Evolutionary conservation across 176 grass and related monocot genomes (phyloP), one percentile per base, ranked within the genome.

Genomic region (Saccharum spontaneum): DNA sequence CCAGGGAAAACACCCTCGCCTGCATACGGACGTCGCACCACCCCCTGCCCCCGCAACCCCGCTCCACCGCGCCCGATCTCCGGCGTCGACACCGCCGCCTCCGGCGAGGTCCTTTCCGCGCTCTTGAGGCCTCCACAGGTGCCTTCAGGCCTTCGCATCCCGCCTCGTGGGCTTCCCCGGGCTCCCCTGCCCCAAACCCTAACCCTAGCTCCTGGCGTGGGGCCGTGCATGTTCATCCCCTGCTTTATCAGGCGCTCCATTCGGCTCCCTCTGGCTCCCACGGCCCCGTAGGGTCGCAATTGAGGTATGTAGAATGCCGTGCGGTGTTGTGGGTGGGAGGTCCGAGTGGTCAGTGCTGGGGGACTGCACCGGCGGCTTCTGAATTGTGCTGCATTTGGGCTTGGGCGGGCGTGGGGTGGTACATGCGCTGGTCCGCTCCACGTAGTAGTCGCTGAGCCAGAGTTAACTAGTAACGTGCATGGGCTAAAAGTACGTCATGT

Each of bases 201-300:
- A 92, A 95, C 89, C 89, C 89, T 94, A 91, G 87, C 55, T 73
- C 80, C 73, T 45, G 54, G 17, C 50, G 69, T 62, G 67, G 85
- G 69, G 89, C 62, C 64, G 12, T 33, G 31, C 67, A 87, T 49
- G 85, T 87, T 78, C 72, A 70, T 83, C 64, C 54, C 77, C 64
- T 64, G 76, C 68, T 79, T 60, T 55, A 50, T 45, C 15, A 13
- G 50, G 40, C 77, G 22, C 62, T 34, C 40, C 9, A 14, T 49
- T 38, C 43, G 70, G 34, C 50, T 57, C 48, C 57, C 52, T 50
- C 22, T 77, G 79, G 3, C 3, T 63, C 16, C 3, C 2, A 36
- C 64, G 18, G 79, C 23, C 4, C 6, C 34, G 10, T 66, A 41
- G 69, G 70, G 3, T 40, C 31, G 49, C 62, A 87, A 80, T 90